These are phyloP conservation scores for Aureobasidium musti DNA, from an alignment of 2,329 filamentous ascomycete genomes.

Conservation along the genomic window DNA sequence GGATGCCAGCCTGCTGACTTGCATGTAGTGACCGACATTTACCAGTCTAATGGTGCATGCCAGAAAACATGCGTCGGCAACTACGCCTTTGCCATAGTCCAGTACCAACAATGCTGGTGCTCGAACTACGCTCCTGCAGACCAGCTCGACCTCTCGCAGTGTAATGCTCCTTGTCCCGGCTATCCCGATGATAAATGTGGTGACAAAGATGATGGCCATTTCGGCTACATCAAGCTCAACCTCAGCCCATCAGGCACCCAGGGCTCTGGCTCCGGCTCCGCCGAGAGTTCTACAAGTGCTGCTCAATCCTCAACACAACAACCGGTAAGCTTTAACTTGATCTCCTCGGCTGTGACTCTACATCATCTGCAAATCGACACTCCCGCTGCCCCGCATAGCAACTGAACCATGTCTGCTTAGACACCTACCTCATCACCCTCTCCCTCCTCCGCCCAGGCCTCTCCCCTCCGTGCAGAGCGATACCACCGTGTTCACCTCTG, in stretches of 20 bases:
- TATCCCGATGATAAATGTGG: slow-evolving; percentile 68
- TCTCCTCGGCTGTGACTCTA: background rate
- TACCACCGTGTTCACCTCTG: slow-evolving; percentile 20
- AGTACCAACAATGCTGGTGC: slow-evolving; percentile 71
- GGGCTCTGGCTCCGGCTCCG: slow-evolving; percentile 42
- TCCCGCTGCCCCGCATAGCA: background rate
- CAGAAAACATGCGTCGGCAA: slow-evolving; percentile 57
- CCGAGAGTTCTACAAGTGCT: slow-evolving; percentile 35
- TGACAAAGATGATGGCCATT: slow-evolving; percentile 55
- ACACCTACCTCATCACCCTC: slow-evolving; percentile 26
- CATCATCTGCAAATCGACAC: background rate
- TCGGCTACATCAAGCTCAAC: slow-evolving; percentile 63
- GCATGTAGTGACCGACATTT: slow-evolving; percentile 42
- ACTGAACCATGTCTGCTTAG: slow-evolving; percentile 27
- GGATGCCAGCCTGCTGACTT: slow-evolving; percentile 32
- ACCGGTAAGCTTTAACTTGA: slow-evolving; percentile 11
- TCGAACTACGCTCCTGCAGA: slow-evolving; percentile 64
- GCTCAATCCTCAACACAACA: slow-evolving; percentile 13
- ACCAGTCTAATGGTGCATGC: slow-evolving; percentile 71
- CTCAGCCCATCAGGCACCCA: slow-evolving; percentile 60
- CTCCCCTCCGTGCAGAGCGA: slow-evolving; percentile 23
- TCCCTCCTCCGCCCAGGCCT: slow-evolving; percentile 12
- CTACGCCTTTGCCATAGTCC: slow-evolving; percentile 69
- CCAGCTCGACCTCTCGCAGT: slow-evolving; percentile 49
- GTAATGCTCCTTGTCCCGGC: slow-evolving; percentile 65